Percentiles rank a stretch among this genome's conserved stretches.
phyloP scores from a whole-genome alignment of 495 filamentous ascomycete species.

The Massariosphaeria phaeospora region DNA sequence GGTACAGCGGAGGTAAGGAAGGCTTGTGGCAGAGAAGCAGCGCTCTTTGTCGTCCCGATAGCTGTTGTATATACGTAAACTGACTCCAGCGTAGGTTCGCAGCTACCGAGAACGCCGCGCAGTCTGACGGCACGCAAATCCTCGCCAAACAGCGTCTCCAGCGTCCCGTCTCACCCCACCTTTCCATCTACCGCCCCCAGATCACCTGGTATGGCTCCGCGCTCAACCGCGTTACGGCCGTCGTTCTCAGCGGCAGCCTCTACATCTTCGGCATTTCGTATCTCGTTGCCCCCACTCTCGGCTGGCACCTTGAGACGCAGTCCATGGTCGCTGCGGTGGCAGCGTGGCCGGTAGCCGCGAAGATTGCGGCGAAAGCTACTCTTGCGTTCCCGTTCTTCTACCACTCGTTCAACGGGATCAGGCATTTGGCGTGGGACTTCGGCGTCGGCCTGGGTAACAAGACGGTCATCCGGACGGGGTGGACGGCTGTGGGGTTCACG shows the following conservation, averaged over 20 bases:
- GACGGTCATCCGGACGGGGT: slow-evolving; percentile 69
- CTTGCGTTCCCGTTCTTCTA: slow-evolving; percentile 80
- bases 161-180: slow-evolving; percentile 84
- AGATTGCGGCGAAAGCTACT: slow-evolving; percentile 66
- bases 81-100: slow-evolving; percentile 48
- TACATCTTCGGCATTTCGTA: slow-evolving; percentile 85
- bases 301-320: slow-evolving; percentile 79
- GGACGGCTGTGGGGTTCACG: slow-evolving; percentile 57
- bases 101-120: slow-evolving; percentile 55
- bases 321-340: slow-evolving; percentile 74
- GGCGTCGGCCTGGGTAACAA: slow-evolving; percentile 63
- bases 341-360: slow-evolving; percentile 61
- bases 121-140: slow-evolving; percentile 57
- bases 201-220: slow-evolving; percentile 76
- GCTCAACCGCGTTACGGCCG: slow-evolving; percentile 78
- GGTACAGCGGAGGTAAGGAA: slow-evolving; percentile 32
- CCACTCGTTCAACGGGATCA: slow-evolving; percentile 80
- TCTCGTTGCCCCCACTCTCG: slow-evolving; percentile 71
- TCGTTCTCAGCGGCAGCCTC: slow-evolving; percentile 62
- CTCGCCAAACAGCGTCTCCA: slow-evolving; percentile 76
- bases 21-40: too few species aligned
- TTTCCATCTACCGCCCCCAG: slow-evolving; percentile 81
- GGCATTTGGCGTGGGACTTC: slow-evolving; percentile 84
- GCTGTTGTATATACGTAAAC: too few species aligned
- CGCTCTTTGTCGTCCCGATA: too few species aligned